A percentile compares a stretch with the other conserved stretches of the same genome.
phyloP scores from a whole-genome alignment of 2,329 filamentous ascomycete species.

The Botryosphaeria agaves region DNA sequence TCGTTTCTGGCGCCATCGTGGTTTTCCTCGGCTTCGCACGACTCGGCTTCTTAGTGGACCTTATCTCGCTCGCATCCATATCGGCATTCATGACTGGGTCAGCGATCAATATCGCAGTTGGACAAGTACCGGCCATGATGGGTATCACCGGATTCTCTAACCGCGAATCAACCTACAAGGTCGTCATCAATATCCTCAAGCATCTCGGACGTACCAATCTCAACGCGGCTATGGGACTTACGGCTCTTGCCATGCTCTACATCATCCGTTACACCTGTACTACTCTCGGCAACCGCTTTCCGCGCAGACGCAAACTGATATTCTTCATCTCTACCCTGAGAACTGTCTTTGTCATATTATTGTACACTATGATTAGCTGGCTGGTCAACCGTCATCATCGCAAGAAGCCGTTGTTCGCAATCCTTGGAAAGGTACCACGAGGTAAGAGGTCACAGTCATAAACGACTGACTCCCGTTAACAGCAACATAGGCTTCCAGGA shows the following conservation, averaged over 20 bases:
- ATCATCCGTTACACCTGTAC: conserved; percentile 50
- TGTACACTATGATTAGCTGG: conserved; percentile 86
- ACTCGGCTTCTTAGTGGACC: conserved; percentile 77
- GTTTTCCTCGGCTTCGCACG: conserved; percentile 62
- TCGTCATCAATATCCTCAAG: conserved; percentile 71
- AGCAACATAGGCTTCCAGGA: conserved; percentile 77
- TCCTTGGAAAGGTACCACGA: conserved; percentile 62
- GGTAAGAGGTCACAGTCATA: conserved; percentile 37
- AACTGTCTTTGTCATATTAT: conserved; percentile 76
- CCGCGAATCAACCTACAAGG: conserved; percentile 59
- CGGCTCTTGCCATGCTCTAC: conserved; percentile 63
- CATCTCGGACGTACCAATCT: conserved; percentile 46
- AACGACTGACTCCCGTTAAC: too few relatives aligned
- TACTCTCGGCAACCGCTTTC: conserved; percentile 49
- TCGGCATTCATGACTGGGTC: conserved; percentile 96
- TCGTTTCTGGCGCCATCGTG: conserved; percentile 65
- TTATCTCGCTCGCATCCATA: conserved; percentile 80
- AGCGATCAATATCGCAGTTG: conserved; percentile 70
- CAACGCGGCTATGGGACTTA: conserved; percentile 83
- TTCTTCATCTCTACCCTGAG: conserved; percentile 89
- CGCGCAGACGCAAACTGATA: conserved; percentile 51
- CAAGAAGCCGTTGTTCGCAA: conserved; percentile 42
- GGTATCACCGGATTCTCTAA: conserved; percentile 62
- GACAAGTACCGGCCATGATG: conserved; percentile 69
- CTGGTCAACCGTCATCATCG: conserved; percentile 53